These are phyloP conservation scores for Amylocarpus encephaloides DNA, from an alignment of 2,329 filamentous ascomycete genomes.

Conservation along the genomic window DNA sequence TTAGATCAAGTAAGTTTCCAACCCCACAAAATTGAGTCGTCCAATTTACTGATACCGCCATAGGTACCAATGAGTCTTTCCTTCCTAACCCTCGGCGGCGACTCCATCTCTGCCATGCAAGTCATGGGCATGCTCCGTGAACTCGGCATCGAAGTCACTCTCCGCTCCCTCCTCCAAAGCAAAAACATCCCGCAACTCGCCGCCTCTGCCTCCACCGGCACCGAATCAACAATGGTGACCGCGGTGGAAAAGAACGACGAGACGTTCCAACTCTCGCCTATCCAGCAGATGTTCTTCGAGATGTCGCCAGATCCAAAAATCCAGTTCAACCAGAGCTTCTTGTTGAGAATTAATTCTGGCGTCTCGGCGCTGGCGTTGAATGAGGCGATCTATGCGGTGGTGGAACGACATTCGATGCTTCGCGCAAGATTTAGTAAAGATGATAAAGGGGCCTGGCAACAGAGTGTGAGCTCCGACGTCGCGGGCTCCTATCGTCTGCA, in stretches of 20 bases:
- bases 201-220: background rate
- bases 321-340: conserved; percentile 13
- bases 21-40: too few relatives aligned
- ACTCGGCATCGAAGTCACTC: conserved; percentile 31
- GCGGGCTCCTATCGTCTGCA: conserved; percentile 18
- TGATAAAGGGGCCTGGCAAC: conserved; percentile 29
- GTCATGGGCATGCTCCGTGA: conserved; percentile 11
- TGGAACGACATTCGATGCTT: conserved; percentile 34
- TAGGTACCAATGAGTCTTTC: conserved; percentile 7
- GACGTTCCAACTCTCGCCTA: conserved; percentile 18
- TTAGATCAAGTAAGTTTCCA: too few relatives aligned
- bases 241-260: background rate
- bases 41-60: too few relatives aligned
- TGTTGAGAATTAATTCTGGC: background rate
- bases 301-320: background rate
- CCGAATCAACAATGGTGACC: background rate
- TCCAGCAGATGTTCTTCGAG: conserved; percentile 24
- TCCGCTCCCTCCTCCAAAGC: conserved; percentile 19
- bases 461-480: conserved; percentile 27
- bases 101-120: conserved; percentile 18
- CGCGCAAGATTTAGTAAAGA: conserved; percentile 32
- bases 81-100: conserved; percentile 14
- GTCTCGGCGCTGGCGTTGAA: background rate
- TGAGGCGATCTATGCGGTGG: conserved; percentile 28
- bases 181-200: conserved; percentile 11